These are phyloP conservation scores for Tuber borchii DNA, from an alignment of 495 filamentous ascomycete genomes.

Conservation along the genomic window DNA sequence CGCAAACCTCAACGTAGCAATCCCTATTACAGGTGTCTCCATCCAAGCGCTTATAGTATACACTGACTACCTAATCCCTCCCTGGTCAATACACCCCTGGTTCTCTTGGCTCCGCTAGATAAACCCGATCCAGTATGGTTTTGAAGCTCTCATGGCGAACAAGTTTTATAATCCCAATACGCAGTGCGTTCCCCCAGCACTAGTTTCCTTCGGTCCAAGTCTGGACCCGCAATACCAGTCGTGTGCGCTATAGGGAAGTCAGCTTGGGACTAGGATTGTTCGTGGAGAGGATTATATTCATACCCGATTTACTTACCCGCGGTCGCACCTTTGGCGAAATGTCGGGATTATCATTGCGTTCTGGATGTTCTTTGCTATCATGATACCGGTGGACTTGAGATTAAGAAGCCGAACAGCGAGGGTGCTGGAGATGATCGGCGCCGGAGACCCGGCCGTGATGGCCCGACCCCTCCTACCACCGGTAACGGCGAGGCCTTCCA, in stretches of 20 bases:
- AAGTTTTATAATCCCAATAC: constrained; percentile 55
- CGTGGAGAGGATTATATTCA: constrained; percentile 51
- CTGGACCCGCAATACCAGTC: constrained; percentile 45
- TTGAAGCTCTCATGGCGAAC: constrained; percentile 62
- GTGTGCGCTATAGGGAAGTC: constrained; percentile 57
- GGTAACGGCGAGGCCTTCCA: too few species aligned
- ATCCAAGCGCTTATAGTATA: constrained; percentile 67
- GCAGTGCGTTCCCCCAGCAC: constrained; percentile 49
- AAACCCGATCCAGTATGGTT: constrained; percentile 69
- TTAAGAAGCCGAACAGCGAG: constrained; percentile 64
- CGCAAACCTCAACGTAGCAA: constrained; percentile 59
- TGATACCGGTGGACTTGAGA: constrained; percentile 61
- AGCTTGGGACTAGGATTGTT: constrained; percentile 47
- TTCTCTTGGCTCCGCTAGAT: constrained; percentile 71
- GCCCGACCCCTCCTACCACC: too few species aligned
- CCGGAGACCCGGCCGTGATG: constrained; percentile 59
- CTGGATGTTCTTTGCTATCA: too few species aligned
- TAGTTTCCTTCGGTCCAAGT: constrained; percentile 47
- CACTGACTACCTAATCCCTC: constrained; percentile 65
- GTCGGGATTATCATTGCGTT: too few species aligned
- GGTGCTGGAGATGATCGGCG: constrained; percentile 61
- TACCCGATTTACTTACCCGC: constrained; percentile 52
- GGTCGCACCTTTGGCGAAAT: constrained; percentile 61
- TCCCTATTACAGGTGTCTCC: constrained; percentile 57
- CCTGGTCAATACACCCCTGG: constrained; percentile 69